Evolutionary conservation across 768 basidiomycete genomes (phyloP).

Genomic region (Boletus eberwhitei): DNA sequence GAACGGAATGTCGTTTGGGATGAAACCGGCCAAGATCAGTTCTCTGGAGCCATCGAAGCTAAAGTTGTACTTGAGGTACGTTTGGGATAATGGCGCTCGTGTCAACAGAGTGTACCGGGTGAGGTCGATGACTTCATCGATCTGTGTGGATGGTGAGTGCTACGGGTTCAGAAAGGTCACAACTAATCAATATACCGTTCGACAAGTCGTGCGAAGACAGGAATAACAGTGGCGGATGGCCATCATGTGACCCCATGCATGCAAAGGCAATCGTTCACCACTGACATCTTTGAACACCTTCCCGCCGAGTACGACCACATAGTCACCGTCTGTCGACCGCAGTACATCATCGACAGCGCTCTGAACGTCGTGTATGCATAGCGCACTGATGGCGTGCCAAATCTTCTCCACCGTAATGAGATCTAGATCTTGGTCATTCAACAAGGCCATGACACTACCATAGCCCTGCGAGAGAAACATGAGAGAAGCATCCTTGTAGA

Average conservation of each 20-base stretch:
- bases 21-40: constrained; percentile 32
- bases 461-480: constrained; percentile 37
- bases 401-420: constrained; percentile 32
- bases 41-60: constrained; percentile 23
- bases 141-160: constrained; percentile 13
- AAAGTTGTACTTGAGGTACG: constrained; percentile 21
- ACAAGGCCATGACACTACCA: constrained; percentile 25
- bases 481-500: constrained; percentile 37
- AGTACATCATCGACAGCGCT: constrained; percentile 32
- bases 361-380: constrained; percentile 31
- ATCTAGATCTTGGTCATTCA: constrained; percentile 31
- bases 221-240: constrained; percentile 30
- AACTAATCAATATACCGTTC: constrained; percentile 20
- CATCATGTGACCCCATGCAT: constrained; percentile 36
- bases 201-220: constrained; percentile 32
- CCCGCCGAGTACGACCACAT: constrained; percentile 31
- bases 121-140: constrained; percentile 31
- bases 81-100: constrained; percentile 12
- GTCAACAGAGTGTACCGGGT: constrained; percentile 29
- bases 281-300: constrained; percentile 32
- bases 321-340: constrained; percentile 28
- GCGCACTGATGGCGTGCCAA: constrained; percentile 28
- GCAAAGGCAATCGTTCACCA: constrained; percentile 31
- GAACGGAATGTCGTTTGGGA: constrained; percentile 24
- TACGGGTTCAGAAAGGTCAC: background rate